These are phyloP conservation scores for Mycena olivaceomarginata DNA, from an alignment of 768 basidiomycete species.

Conservation along the genomic window DNA sequence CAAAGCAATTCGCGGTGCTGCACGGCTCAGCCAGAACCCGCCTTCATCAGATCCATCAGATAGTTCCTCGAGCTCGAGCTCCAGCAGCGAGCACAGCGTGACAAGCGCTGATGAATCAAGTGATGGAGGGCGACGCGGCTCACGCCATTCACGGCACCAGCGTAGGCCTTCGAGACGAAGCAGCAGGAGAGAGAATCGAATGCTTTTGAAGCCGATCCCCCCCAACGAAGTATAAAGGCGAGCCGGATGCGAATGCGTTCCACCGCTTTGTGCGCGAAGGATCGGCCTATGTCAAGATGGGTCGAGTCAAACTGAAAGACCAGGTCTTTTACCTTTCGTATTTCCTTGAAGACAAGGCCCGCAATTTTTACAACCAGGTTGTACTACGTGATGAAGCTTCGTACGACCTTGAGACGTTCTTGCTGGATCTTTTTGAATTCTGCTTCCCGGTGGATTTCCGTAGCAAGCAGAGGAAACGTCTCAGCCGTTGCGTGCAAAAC, in stretches of 20 bases:
- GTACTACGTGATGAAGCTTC: slow-evolving; percentile 48
- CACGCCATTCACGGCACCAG: neutral
- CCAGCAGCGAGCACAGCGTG: neutral
- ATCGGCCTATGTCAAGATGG: slow-evolving; percentile 48
- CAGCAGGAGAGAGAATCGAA: neutral
- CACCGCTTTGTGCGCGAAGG: slow-evolving; percentile 52
- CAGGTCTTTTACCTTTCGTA: slow-evolving; percentile 48
- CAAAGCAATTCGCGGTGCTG: neutral
- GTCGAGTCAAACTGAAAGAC: slow-evolving; percentile 29
- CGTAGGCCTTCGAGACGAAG: neutral
- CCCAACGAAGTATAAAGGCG: slow-evolving; percentile 51
- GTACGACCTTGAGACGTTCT: slow-evolving; percentile 55
- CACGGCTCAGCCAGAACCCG: neutral
- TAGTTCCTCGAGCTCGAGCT: neutral
- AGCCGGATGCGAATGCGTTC: slow-evolving; percentile 45
- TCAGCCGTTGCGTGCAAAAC: slow-evolving; percentile 26
- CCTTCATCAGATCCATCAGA: neutral
- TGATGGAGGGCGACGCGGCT: neutral
- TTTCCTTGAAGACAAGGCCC: slow-evolving; percentile 55
- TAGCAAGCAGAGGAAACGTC: neutral
- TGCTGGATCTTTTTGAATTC: slow-evolving; percentile 56
- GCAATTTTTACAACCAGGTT: slow-evolving; percentile 55
- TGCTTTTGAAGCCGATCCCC: slow-evolving; percentile 18
- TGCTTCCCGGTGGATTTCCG: slow-evolving; percentile 58
- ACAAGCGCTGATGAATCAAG: neutral